These are phyloP conservation scores for Thoreauomyces humboldtii DNA, from an alignment of 192 early-diverging fungal species.

Conservation along the genomic window DNA sequence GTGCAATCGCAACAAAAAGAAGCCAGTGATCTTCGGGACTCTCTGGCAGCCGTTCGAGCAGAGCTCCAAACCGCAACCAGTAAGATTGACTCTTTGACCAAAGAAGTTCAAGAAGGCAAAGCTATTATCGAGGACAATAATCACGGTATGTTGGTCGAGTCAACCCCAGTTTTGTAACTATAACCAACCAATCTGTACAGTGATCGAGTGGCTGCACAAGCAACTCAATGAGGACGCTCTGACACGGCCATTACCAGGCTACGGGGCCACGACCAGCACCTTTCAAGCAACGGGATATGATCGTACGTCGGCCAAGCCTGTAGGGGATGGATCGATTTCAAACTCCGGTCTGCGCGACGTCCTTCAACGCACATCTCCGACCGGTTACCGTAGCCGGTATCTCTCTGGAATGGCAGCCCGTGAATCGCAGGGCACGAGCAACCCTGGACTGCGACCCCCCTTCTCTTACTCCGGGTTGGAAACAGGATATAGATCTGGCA, in stretches of 20 bases:
- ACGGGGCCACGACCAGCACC: no score
- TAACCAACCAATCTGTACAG: no score
- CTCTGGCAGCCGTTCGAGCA: constrained; percentile 6
- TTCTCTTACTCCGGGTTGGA: no score
- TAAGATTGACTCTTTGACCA: constrained; percentile 33
- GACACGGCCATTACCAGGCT: constrained; percentile 28
- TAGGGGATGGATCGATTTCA: no score
- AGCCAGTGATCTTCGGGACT: constrained; percentile 26
- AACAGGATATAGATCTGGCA: no score
- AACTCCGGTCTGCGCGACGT: background rate
- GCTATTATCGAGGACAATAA: constrained; percentile 55
- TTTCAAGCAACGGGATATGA: no score
- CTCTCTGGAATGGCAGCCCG: background rate
- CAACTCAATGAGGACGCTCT: constrained; percentile 61
- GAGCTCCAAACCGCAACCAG: constrained; percentile 11
- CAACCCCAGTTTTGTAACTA: background rate
- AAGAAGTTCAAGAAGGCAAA: constrained; percentile 46
- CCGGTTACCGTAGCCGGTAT: constrained; percentile 12
- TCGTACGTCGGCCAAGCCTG: no score
- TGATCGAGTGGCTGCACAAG: constrained; percentile 66
- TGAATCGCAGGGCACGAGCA: constrained; percentile 31
- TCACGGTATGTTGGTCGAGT: constrained; percentile 51
- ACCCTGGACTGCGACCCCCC: constrained; percentile 37
- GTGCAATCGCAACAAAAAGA: constrained; percentile 45
- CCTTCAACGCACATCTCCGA: constrained; percentile 1